A percentile compares a stretch with the other conserved stretches of the same genome.
Evolutionary conservation across 441 rosid species (phyloP).

Genomic region (Geranium incanum): DNA sequence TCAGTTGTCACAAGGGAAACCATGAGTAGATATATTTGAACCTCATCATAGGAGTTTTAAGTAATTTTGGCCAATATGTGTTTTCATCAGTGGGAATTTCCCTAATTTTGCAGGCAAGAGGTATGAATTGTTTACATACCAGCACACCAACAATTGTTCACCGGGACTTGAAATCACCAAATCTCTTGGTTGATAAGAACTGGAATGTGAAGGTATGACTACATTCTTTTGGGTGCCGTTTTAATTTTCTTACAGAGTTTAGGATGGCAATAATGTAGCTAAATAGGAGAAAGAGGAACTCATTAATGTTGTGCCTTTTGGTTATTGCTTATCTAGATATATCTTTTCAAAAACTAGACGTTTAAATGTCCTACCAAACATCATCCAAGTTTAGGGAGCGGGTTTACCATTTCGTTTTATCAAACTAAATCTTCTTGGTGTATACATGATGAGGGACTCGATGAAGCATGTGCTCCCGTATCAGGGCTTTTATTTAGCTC

Average conservation of each 20-base stretch:
- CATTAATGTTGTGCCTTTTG: neutral
- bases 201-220: slow-evolving; percentile 86
- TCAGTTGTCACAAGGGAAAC: neutral
- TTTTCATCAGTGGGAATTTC: neutral
- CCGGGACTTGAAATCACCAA: slow-evolving; percentile 94
- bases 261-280: neutral
- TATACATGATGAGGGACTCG: neutral
- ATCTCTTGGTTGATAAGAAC: slow-evolving; percentile 92
- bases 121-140: slow-evolving; percentile 92
- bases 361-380: neutral
- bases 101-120: slow-evolving; percentile 62
- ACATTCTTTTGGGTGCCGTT: neutral
- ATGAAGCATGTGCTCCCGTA: neutral
- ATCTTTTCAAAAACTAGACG: neutral
- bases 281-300: neutral
- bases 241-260: neutral
- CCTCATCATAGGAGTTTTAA: neutral
- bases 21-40: slow-evolving; percentile 1
- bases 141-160: slow-evolving; percentile 94
- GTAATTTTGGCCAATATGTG: neutral
- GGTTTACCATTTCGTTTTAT: neutral
- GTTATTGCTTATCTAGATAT: neutral
- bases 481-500: neutral
- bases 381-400: neutral
- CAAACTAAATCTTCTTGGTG: neutral